phyloP scores from a whole-genome alignment of 148 eudicot species.

The Dysphania ambrosioides region DNA sequence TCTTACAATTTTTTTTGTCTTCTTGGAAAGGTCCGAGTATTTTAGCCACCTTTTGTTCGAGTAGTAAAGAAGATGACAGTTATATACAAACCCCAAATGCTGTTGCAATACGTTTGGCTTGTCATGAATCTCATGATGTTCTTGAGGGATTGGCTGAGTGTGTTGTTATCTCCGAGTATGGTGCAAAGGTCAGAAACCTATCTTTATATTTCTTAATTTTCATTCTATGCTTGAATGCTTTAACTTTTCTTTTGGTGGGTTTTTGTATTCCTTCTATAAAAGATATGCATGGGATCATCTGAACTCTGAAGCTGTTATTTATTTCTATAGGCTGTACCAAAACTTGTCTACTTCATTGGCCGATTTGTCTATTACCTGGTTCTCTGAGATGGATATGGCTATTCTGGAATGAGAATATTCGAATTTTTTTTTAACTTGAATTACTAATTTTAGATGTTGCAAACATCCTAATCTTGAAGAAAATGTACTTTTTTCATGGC shows the following conservation, averaged over 20 bases:
- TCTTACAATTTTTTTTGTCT: conserved; percentile 16
- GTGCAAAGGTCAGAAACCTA: conserved; percentile 44
- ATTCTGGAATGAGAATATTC: background rate
- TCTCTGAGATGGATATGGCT: background rate
- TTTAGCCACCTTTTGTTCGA: conserved; percentile 50
- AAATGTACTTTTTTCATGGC: background rate
- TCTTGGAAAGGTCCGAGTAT: conserved; percentile 64
- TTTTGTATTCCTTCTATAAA: background rate
- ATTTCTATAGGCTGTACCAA: background rate
- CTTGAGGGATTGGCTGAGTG: conserved; percentile 70
- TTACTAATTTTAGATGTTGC: background rate
- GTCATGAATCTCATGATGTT: conserved; percentile 37
- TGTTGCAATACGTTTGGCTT: conserved; percentile 28
- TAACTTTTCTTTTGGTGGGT: background rate
- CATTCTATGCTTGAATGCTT: background rate
- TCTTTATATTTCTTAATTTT: background rate
- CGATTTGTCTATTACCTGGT: background rate
- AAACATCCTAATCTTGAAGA: background rate
- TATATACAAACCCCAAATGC: conserved; percentile 24
- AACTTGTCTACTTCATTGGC: background rate
- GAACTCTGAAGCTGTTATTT: background rate
- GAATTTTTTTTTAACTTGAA: background rate
- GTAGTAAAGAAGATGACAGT: conserved; percentile 39
- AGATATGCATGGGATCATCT: background rate
- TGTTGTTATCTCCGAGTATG: conserved; percentile 45